Base-by-base conservation (phyloP, 1,284 basidiomycete genomes). In the Moniliella sp. region DNA sequence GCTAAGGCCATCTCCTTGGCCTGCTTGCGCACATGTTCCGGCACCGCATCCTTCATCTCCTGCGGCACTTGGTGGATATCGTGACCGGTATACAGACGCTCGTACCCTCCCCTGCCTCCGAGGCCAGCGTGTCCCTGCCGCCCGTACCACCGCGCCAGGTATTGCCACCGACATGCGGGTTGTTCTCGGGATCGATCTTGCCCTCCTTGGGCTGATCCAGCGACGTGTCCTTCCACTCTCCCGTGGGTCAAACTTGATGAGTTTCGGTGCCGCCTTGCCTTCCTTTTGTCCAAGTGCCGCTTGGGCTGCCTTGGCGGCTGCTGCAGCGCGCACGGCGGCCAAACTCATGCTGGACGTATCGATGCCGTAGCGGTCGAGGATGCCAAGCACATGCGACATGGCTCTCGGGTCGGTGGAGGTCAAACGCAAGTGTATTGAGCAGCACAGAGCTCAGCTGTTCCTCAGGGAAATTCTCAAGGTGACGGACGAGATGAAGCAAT, bases 61-160 rank as follows among this genome's bases (percentile, higher is more conserved):
- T 58, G 41, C 5, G 45, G 38, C 19, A 63, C 42, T 27, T 61
- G 61, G 27, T 52, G 48, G 27, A 63, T 53, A 33, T 61, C 46
- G 27, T 59, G 54, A 3, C 59, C 57, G 5, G 45, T 36, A 28
- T 47, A 53, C 25, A 53, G 36, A 1, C 56, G 43, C 23, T 55
- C 54, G 30, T 39, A 53, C 3, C 57, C 55, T 5, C 55, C 55
- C 2, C 48, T 39, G 0, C 62, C 59, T 3, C 61, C 62, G 3
- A 61, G 45, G 1, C 62, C 59, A 4, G 52, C 5, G 61, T 63
- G 15, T 57, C 55, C 8, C 61, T 44, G 1, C 61, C 55, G 4
- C 62, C 61, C 1, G 52, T 56, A 12, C 62, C 62, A 15, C 62
- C 62, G 2, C 54, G 48, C 57, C 58, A 63, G 5, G 47, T 55